A percentile compares a stretch with the other conserved stretches of the same genome.
Evolutionary conservation across 306 rosid species (phyloP).

Genomic region (Betula pendula): DNA sequence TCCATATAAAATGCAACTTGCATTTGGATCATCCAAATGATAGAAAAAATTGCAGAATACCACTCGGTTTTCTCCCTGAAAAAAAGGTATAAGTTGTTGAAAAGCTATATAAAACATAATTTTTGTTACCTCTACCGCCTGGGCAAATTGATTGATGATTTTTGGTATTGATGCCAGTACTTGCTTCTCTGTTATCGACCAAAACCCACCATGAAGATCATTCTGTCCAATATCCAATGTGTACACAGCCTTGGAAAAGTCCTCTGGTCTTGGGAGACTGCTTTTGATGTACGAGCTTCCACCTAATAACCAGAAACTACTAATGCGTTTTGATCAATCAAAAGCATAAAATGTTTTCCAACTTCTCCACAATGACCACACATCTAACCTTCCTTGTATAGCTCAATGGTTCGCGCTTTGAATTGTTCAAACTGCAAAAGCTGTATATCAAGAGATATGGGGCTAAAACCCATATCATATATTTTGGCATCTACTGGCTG

Average conservation of each 20-base stretch:
- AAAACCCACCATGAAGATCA: constrained; percentile 28
- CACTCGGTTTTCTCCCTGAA: too few species aligned
- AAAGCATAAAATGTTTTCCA: constrained; percentile 1
- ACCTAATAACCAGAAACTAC: constrained; percentile 10
- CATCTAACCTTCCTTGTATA: constrained; percentile 27
- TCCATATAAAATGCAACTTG: background rate
- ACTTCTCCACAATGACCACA: background rate
- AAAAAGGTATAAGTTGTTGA: background rate
- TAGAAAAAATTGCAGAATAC: background rate
- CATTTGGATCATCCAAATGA: background rate
- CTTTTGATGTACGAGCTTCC: background rate
- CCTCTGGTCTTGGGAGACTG: constrained; percentile 29
- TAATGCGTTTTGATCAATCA: background rate
- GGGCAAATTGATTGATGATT: constrained; percentile 10
- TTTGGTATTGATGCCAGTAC: constrained; percentile 19
- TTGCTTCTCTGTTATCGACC: constrained; percentile 16
- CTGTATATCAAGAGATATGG: constrained; percentile 29
- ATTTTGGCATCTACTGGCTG: constrained; percentile 20
- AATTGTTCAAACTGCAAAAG: constrained; percentile 36
- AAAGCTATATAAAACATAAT: background rate
- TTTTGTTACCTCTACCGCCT: constrained; percentile 20
- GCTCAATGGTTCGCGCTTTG: constrained; percentile 27
- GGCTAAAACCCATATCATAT: constrained; percentile 29
- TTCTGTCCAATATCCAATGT: constrained; percentile 37
- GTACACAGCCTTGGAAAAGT: constrained; percentile 33